These are phyloP conservation scores for Solanum sitiens DNA, from an alignment of 257 asterid genomes.

Conservation along the genomic window DNA sequence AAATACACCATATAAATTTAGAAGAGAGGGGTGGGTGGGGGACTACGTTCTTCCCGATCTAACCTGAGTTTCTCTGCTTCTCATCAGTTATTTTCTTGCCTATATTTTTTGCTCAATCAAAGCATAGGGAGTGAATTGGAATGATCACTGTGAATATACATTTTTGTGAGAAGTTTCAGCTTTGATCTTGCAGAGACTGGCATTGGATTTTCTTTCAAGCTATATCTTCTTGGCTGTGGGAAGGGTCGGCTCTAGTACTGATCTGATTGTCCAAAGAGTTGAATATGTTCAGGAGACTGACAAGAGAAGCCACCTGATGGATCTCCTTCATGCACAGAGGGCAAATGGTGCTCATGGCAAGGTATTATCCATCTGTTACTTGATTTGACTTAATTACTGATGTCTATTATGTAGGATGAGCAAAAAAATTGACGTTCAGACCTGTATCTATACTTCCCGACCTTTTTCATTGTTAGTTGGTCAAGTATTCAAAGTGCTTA, in stretches of 20 bases:
- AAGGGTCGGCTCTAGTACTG: constrained; percentile 98
- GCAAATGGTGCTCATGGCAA: constrained; percentile 70
- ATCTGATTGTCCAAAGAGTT: constrained; percentile 89
- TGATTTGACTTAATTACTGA: not conserved
- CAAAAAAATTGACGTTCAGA: not conserved
- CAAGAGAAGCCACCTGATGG: constrained; percentile 96
- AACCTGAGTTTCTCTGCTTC: not conserved
- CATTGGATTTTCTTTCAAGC: constrained; percentile 69
- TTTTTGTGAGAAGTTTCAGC: constrained; percentile 8
- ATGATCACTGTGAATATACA: not conserved
- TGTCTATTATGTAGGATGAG: not conserved
- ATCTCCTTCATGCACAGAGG: constrained; percentile 91
- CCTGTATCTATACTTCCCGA: not conserved
- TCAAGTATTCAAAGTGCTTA: not conserved
- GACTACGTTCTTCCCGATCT: not conserved
- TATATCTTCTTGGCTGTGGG: constrained; percentile 93
- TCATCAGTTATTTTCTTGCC: not conserved
- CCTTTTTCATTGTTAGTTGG: not conserved
- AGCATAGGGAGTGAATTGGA: not conserved
- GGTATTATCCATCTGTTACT: constrained; percentile 25
- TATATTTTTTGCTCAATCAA: not conserved
- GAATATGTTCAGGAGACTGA: constrained; percentile 90
- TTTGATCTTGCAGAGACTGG: constrained; percentile 64
- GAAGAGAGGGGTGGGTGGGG: not conserved
- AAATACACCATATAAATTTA: not conserved